Percentiles rank a stretch among this genome's conserved stretches.
Evolutionary conservation across 1,284 basidiomycete genomes (phyloP).

Genomic region (Trametes hirsuta): DNA sequence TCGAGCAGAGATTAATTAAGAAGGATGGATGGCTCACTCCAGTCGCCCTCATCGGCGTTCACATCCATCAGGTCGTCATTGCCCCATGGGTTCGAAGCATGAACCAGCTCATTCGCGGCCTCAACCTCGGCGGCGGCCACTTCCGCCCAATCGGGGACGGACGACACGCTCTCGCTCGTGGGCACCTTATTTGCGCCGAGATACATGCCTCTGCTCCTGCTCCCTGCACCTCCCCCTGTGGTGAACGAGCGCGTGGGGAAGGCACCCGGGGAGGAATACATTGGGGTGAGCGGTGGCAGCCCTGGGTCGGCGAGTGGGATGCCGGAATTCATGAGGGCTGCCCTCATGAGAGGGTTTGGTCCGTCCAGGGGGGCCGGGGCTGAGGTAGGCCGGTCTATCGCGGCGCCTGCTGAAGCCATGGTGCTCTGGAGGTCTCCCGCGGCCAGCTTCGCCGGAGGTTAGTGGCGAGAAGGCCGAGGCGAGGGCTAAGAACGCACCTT

Average conservation of each 20-base stretch:
- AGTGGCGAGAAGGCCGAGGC: background rate
- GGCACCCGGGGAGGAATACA: constrained; percentile 9
- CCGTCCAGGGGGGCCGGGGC: constrained; percentile 25
- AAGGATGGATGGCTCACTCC: constrained; percentile 77
- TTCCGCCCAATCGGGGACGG: constrained; percentile 56
- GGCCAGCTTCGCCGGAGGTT: constrained; percentile 53
- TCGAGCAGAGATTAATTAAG: no score
- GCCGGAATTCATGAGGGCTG: constrained; percentile 22
- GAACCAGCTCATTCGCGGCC: background rate
- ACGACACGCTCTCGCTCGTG: constrained; percentile 22
- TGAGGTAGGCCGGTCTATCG: constrained; percentile 35
- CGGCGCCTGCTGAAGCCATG: constrained; percentile 43
- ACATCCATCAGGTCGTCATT: constrained; percentile 87
- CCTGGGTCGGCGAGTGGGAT: constrained; percentile 13
- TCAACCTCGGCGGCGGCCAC: constrained; percentile 54
- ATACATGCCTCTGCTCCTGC: constrained; percentile 64
- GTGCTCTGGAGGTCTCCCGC: constrained; percentile 73
- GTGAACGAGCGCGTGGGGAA: constrained; percentile 19
- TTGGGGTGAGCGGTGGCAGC: constrained; percentile 28
- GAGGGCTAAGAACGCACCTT: constrained; percentile 48
- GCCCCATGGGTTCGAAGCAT: constrained; percentile 63
- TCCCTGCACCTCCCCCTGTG: constrained; percentile 21
- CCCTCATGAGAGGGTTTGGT: background rate
- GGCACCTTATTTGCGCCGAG: constrained; percentile 61
- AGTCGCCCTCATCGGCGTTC: constrained; percentile 89